phyloP scores from a whole-genome alignment of 139 green algal species.

The Asterochloris sp. region DNA sequence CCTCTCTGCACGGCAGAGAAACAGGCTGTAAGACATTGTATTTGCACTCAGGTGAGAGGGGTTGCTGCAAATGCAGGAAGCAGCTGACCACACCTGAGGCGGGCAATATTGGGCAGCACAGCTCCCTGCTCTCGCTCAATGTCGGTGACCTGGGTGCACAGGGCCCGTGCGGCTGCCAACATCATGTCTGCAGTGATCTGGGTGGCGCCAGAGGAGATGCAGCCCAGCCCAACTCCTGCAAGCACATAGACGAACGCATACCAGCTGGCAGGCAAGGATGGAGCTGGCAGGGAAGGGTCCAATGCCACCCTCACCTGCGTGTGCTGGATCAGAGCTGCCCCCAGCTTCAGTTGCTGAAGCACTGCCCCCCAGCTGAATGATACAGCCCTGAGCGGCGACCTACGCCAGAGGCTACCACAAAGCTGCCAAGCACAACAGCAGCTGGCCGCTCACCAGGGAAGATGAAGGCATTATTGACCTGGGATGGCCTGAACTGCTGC shows the following conservation, averaged over 20 bases:
- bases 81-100: constrained; percentile 18
- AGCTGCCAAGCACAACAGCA: no score
- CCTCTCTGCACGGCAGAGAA: no score
- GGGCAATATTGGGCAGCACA: constrained; percentile 17
- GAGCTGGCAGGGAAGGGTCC: no score
- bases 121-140: constrained; percentile 15
- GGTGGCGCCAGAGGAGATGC: constrained; percentile 14
- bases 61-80: not conserved
- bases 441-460: constrained; percentile 27
- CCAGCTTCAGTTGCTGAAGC: no score
- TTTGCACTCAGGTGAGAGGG: no score
- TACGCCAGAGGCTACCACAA: no score
- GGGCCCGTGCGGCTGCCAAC: constrained; percentile 23
- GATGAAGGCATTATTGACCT: constrained; percentile 43
- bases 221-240: constrained; percentile 25
- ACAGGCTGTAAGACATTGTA: no score
- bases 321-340: no score
- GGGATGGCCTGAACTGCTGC: constrained; percentile 1
- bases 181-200: constrained; percentile 26
- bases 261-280: no score
- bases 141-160: constrained; percentile 4
- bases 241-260: not conserved
- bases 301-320: no score
- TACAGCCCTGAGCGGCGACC: no score
- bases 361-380: no score